Conservation (phyloP, 202 grass and related monocot genomes). For the Digitaria exilis region DNA sequence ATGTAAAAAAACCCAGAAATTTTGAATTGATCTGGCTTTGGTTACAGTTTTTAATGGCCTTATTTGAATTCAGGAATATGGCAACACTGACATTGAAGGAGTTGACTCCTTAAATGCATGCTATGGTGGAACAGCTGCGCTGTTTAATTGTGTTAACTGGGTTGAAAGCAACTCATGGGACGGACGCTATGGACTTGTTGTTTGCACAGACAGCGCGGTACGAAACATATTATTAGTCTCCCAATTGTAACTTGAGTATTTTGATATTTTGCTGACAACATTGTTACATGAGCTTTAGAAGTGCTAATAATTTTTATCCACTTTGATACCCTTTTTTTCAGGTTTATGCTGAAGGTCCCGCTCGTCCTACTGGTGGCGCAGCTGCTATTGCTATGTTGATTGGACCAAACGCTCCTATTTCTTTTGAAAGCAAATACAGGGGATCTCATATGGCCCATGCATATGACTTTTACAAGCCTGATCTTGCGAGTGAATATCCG, state of each 20-base stretch:
- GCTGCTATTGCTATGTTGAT: conserved; percentile 98
- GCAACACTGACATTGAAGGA: conserved; percentile 94
- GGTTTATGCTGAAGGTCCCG: conserved; percentile 95
- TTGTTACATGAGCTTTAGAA: not conserved
- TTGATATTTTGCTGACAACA: not conserved
- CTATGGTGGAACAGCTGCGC: conserved; percentile 92
- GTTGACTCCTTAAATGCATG: conserved; percentile 95
- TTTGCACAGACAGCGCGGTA: conserved; percentile 97
- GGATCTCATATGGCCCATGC: conserved; percentile 92
- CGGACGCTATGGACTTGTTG: conserved; percentile 88
- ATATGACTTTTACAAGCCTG: conserved; percentile 99
- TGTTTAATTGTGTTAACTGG: conserved; percentile 97
- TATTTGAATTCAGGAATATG: conserved; percentile 66
- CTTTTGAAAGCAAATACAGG: conserved; percentile 91
- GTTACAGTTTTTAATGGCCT: not conserved
- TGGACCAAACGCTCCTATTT: conserved; percentile 91
- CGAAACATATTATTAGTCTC: conserved; percentile 29
- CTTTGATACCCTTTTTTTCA: conserved; percentile 25
- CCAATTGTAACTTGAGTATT: not conserved
- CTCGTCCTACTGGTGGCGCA: conserved; percentile 90
- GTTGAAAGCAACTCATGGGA: conserved; percentile 96
- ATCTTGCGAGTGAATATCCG: conserved; percentile 98
- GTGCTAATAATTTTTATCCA: not conserved
- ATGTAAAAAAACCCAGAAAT: not conserved
- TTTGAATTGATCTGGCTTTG: not conserved